A percentile compares a stretch with the other conserved stretches of the same genome.
phyloP scores from a whole-genome alignment of 2,329 filamentous ascomycete species.

The Alternaria solani region DNA sequence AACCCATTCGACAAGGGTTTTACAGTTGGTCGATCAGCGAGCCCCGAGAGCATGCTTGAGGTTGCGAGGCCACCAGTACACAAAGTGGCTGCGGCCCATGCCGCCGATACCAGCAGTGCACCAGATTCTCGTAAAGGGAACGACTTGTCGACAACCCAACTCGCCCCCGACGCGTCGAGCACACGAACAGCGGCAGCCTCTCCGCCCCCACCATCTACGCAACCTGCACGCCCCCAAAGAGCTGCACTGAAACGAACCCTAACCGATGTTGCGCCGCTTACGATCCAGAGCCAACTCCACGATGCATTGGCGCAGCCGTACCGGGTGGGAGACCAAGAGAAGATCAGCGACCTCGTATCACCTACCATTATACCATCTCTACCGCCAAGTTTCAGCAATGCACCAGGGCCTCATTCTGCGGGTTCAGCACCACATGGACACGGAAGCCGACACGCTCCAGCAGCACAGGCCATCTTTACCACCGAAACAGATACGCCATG shows the following conservation, averaged over 20 bases:
- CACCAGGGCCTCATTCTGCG: conserved; percentile 45
- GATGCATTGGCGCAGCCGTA: conserved; percentile 88
- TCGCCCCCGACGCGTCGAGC: conserved; percentile 35
- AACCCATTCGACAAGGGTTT: conserved; percentile 91
- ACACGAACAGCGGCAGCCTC: conserved; percentile 24
- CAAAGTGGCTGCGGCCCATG: conserved; percentile 20
- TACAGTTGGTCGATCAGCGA: conserved; percentile 59
- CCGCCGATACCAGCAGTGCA: conserved; percentile 14
- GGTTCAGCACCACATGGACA: conserved; percentile 74
- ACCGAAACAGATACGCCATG: conserved; percentile 90
- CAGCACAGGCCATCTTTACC: conserved; percentile 95
- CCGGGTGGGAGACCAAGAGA: conserved; percentile 60
- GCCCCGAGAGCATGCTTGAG: conserved; percentile 51
- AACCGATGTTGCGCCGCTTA: conserved; percentile 80
- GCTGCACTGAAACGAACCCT: conserved; percentile 83
- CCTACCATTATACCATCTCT: conserved; percentile 56
- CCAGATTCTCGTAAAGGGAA: conserved; percentile 22
- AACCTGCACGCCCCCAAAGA: conserved; percentile 51
- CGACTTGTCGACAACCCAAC: conserved; percentile 32
- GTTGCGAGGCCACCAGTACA: conserved; percentile 30
- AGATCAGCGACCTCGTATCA: conserved; percentile 56
- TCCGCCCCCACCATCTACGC: conserved; percentile 33
- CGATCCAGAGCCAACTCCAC: conserved; percentile 81
- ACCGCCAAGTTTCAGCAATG: conserved; percentile 42
- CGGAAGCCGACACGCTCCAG: conserved; percentile 87